Percentiles rank a stretch among this genome's conserved stretches.
Evolutionary conservation across 1,284 basidiomycete species (phyloP).

Genomic region (Irpex sp.): DNA sequence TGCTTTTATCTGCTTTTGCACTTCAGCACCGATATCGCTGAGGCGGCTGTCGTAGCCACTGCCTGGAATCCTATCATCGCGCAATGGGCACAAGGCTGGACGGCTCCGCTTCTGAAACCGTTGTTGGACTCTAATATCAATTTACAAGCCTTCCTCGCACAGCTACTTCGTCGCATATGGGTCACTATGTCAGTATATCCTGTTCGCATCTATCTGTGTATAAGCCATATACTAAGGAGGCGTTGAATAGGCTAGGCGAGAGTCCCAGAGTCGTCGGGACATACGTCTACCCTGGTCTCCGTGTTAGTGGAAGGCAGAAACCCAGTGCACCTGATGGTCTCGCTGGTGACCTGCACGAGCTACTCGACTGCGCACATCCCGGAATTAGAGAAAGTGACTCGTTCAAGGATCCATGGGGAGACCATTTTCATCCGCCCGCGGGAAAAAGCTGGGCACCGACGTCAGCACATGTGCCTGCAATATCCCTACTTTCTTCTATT

Average conservation of each 20-base stretch:
- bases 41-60: background rate
- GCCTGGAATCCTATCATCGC: background rate
- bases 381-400: background rate
- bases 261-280: conserved; percentile 1
- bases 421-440: background rate
- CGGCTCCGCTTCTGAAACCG: background rate
- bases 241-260: conserved; percentile 1
- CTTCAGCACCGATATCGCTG: background rate
- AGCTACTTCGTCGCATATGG: conserved; percentile 3
- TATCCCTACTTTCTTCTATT: background rate
- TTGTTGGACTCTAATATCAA: background rate
- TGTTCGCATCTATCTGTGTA: background rate
- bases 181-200: background rate
- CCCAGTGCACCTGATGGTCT: background rate
- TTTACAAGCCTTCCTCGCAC: background rate
- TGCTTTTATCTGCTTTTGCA: background rate
- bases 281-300: background rate
- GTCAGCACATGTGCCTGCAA: background rate
- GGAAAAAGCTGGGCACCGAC: background rate
- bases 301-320: no score
- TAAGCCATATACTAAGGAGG: background rate
- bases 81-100: conserved; percentile 2
- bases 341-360: background rate
- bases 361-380: background rate
- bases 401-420: background rate